phyloP scores from a whole-genome alignment of 1,139 yeast species.

The Dujonia santamariae region DNA sequence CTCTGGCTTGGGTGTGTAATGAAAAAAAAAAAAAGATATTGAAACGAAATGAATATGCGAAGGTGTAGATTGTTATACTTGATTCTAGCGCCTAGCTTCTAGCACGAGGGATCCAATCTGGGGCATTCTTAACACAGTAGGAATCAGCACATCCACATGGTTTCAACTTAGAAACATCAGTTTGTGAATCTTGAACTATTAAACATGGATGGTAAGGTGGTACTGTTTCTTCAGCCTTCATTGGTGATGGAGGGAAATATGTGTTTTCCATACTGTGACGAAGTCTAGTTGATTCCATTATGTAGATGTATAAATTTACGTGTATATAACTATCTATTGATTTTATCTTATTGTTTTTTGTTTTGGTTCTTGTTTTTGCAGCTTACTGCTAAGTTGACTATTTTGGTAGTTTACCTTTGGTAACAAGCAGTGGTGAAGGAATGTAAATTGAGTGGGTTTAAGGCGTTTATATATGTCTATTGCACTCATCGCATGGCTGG shows the following conservation, averaged over 20 bases:
- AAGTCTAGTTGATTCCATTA: constrained; percentile 33
- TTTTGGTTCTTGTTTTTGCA: neutral
- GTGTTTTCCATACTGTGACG: constrained; percentile 24
- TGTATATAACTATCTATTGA: neutral
- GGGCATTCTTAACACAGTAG: constrained; percentile 43
- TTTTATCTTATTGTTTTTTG: neutral
- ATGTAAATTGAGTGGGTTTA: no score
- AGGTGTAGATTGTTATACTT: no score
- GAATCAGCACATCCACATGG: constrained; percentile 45
- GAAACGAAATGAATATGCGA: no score
- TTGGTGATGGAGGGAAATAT: constrained; percentile 32
- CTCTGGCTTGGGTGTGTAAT: no score
- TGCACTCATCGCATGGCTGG: no score
- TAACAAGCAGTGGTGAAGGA: no score
- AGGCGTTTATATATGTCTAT: no score
- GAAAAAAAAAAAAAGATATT: neutral
- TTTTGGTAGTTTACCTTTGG: neutral
- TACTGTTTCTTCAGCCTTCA: constrained; percentile 15
- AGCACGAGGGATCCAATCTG: constrained; percentile 41
- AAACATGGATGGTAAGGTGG: constrained; percentile 45
- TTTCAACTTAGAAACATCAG: constrained; percentile 35
- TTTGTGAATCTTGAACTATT: constrained; percentile 43
- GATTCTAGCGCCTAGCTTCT: constrained; percentile 8
- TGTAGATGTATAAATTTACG: constrained; percentile 1
- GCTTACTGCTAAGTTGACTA: neutral